Conservation (phyloP, 164 flowering plant genomes). For the Vitis rupestris region DNA sequence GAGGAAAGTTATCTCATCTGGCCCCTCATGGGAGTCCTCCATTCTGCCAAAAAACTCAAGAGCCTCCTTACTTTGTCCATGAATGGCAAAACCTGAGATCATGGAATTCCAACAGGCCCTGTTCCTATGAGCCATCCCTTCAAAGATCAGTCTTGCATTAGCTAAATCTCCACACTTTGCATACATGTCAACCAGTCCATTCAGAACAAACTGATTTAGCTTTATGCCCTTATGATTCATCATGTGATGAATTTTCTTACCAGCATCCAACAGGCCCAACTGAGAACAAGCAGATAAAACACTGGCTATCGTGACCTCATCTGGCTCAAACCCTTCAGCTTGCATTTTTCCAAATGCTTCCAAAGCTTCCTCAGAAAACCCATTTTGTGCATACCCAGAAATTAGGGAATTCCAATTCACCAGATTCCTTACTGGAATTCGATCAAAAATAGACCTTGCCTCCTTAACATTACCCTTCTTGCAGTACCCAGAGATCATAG, state of each 20-base stretch:
- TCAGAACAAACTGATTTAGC: constrained; percentile 57
- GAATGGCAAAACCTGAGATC: constrained; percentile 64
- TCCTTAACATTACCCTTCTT: constrained; percentile 50
- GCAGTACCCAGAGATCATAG: constrained; percentile 73
- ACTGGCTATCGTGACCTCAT: constrained; percentile 58
- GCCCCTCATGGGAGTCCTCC: constrained; percentile 45
- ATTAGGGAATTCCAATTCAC: constrained; percentile 76
- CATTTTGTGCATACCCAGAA: constrained; percentile 72
- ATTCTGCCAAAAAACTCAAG: constrained; percentile 55
- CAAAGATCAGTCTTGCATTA: constrained; percentile 53
- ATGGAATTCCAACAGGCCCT: constrained; percentile 73
- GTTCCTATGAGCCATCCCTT: constrained; percentile 32
- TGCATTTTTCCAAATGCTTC: constrained; percentile 49
- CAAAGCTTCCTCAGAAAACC: constrained; percentile 59
- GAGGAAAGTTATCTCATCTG: constrained; percentile 59
- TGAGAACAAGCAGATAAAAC: constrained; percentile 75
- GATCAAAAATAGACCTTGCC: constrained; percentile 55
- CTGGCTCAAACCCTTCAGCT: constrained; percentile 60
- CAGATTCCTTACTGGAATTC: constrained; percentile 48
- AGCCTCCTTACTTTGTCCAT: constrained; percentile 58
- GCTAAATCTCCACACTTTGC: constrained; percentile 75
- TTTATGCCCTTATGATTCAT: constrained; percentile 33
- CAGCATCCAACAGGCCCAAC: constrained; percentile 51
- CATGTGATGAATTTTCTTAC: constrained; percentile 54
- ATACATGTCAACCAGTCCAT: constrained; percentile 81